Base-by-base conservation (phyloP, 1,284 basidiomycete genomes). In the Microbotryum saponariae region DNA sequence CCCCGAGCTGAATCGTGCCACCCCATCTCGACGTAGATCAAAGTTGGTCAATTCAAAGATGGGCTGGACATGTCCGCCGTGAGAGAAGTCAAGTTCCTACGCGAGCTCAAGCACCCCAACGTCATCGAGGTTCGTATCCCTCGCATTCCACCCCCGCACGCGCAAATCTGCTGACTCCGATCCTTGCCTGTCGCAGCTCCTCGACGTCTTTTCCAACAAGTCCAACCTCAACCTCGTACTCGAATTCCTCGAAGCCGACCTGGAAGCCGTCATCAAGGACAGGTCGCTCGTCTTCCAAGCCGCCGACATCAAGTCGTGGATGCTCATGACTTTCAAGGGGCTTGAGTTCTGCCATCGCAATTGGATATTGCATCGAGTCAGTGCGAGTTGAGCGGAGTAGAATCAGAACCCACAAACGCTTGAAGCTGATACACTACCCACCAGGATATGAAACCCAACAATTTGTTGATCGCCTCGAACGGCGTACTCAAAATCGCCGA, bases 41-140 rank as follows among this genome's bases (percentile, higher is more conserved):
- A 96, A 74, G 88, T 92, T 20, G 91, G 93, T 25, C 87, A 91
- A 73, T 91, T 96, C 81, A 96, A 94, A 75, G 94, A 98, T 77
- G 96, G 96, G 10, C 82, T 99, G 58, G 96, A 98, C 77, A 96
- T 98, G 88, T 96, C 92, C 64, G 96, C 96, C 53, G 86, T 99
- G 64, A 86, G 96, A 47, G 96, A 99, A 78, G 94, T 99, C 73
- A 97, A 97, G 76, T 97, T 93, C 74, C 79, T 99, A 62, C 85
- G 90, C 60, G 96, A 99, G 76, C 77, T 98, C 54, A 85, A 85
- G 64, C 96, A 98, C 77, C 88, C 88, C 58, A 98, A 98, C 73
- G 85, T 98, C 69, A 97, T 99, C 69, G 89, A 89, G 76, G 93
- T 90, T 66, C 20, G 63, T 54, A 10, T 31, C 8, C 31, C 31